phyloP scores from a whole-genome alignment of 179 eudicot species.

The Beta lomatogona region DNA sequence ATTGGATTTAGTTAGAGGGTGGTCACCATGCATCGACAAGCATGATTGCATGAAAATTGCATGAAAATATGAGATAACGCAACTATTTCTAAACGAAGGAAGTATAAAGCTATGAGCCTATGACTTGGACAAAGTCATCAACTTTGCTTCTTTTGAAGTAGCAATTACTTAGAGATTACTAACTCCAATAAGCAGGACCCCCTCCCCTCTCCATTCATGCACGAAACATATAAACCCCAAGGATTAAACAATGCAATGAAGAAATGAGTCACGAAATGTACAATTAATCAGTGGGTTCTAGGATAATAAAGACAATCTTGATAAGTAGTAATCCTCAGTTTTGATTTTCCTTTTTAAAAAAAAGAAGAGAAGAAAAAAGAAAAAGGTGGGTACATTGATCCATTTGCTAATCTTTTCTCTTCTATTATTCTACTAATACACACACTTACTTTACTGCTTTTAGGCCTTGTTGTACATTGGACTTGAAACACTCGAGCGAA shows the following conservation, averaged over 20 bases:
- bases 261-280: conserved; percentile 3
- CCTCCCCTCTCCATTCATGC: neutral
- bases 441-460: conserved; percentile 24
- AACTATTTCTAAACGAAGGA: too few species aligned
- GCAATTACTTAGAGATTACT: too few species aligned
- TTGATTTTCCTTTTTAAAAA: too few species aligned
- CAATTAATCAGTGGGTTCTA: neutral
- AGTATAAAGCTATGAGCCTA: too few species aligned
- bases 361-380: too few species aligned
- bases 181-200: neutral
- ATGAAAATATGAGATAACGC: too few species aligned
- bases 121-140: too few species aligned
- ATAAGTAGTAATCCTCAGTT: neutral
- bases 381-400: conserved; percentile 5
- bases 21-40: too few species aligned
- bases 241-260: neutral
- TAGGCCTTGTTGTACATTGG: conserved; percentile 32
- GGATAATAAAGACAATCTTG: neutral
- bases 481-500: conserved; percentile 19
- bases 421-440: neutral
- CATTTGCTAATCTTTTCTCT: neutral
- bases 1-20: too few species aligned
- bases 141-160: too few species aligned
- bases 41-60: too few species aligned
- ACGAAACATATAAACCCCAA: neutral